These are phyloP conservation scores for Dactylella cylindrospora DNA, from an alignment of 2,329 filamentous ascomycete genomes.

Conservation along the genomic window DNA sequence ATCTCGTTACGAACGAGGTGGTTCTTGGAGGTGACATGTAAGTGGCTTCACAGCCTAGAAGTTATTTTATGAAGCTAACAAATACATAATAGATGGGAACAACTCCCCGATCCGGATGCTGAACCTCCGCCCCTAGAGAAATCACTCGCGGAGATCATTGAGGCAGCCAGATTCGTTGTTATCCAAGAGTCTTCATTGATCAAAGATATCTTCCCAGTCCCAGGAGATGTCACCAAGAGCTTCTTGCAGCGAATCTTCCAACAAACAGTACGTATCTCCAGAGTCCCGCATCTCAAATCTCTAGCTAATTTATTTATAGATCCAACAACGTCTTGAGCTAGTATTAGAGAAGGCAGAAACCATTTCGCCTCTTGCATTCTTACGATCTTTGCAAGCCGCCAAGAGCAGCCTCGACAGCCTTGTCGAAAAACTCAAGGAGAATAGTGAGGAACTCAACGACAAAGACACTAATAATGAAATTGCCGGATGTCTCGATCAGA, in stretches of 20 bases:
- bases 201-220: slow-evolving; percentile 91
- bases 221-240: slow-evolving; percentile 87
- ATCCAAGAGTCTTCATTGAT: slow-evolving; percentile 98
- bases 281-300: not conserved
- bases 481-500: slow-evolving; percentile 60
- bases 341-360: slow-evolving; percentile 92
- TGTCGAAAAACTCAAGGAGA: slow-evolving; percentile 80
- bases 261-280: slow-evolving; percentile 63
- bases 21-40: slow-evolving; percentile 65
- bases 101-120: slow-evolving; percentile 87
- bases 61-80: slow-evolving; percentile 51
- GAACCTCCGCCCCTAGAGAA: slow-evolving; percentile 90
- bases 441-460: slow-evolving; percentile 84
- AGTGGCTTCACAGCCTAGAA: slow-evolving; percentile 1
- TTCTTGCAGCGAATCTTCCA: slow-evolving; percentile 97
- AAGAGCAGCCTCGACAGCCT: slow-evolving; percentile 82
- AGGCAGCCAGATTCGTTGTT: slow-evolving; percentile 92
- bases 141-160: slow-evolving; percentile 84
- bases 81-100: slow-evolving; percentile 73
- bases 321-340: slow-evolving; percentile 93
- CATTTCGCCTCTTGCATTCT: slow-evolving; percentile 86
- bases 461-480: slow-evolving; percentile 65
- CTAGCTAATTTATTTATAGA: slow-evolving; percentile 50
- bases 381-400: slow-evolving; percentile 86
- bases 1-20: slow-evolving; percentile 85